Evolutionary conservation across 495 filamentous ascomycete species (phyloP), one percentile per base, ranked within the genome.

Genomic region (Aspergillus nidulans): DNA sequence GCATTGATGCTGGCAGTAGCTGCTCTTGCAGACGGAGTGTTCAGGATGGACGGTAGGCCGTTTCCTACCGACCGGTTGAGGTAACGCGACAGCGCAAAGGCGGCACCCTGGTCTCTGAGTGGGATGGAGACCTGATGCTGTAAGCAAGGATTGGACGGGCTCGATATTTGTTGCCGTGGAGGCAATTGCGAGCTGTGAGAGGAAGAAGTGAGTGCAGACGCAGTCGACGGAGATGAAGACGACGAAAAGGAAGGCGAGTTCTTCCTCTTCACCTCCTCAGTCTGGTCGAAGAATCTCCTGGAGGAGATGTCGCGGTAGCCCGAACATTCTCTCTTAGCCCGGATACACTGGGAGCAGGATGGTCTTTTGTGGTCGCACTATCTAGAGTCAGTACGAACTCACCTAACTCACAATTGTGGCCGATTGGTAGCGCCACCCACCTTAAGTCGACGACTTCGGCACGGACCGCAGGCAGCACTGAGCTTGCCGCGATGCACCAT

Each of bases 291-390:
- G 39, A 66, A 56, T 20, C 57, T 55, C 7, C 61, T 42, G 1
- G 50, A 38, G 1, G 24, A 10, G 18, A 56, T 7, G 50, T 67
- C 62, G 9, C 64, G 63, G 53, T 68, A 71, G 0, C 69, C 69
- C 7, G 58, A 46, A 51, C 69, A 71, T 57, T 66, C 32, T 15
- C 55, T 40, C 12, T 58, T 57, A 10, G 62, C 61, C 52, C 64
- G 60, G 12, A 60, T 48, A 42, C 68, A 70, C 32, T 65, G 57
- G 3, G 55, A 56, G 39, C 69, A 72, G 5, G 57, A 61, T 4
- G 69, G 69, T 19, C 43, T 59, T 24, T 50, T 58, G 38, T 65
- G 55, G 49, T 71, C 67, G 48, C 69, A 71, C 58, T 60, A 7
- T 36, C 12, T 15, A 4, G 16, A 32, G 18, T 49, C 23, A 36